Percentiles rank a stretch among this genome's conserved stretches.
Evolutionary conservation across 108 stramenopile species (phyloP).

Genomic region (Parmales sp.): DNA sequence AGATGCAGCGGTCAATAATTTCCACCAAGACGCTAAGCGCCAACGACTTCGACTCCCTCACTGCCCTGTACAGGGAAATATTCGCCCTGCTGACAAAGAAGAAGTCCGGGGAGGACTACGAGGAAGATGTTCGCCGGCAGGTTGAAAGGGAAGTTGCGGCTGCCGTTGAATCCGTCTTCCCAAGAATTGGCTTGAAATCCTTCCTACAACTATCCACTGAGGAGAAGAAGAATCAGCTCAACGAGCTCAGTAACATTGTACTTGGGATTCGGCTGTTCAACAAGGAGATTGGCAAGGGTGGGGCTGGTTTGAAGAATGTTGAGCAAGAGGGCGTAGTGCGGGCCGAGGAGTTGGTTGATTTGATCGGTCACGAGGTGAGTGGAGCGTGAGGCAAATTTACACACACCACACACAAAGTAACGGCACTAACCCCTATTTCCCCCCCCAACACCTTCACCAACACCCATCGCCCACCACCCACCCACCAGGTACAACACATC

Average conservation of each 20-base stretch:
- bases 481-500: background rate
- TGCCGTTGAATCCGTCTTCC: slow-evolving; percentile 50
- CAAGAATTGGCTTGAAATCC: slow-evolving; percentile 40
- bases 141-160: slow-evolving; percentile 29
- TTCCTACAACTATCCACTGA: slow-evolving; percentile 35
- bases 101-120: slow-evolving; percentile 13
- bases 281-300: slow-evolving; percentile 38
- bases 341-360: slow-evolving; percentile 14
- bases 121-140: slow-evolving; percentile 12
- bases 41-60: slow-evolving; percentile 29
- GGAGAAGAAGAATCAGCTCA: slow-evolving; percentile 38
- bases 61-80: slow-evolving; percentile 40
- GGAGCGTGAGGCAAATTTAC: too few species aligned
- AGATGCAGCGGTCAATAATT: slow-evolving; percentile 19
- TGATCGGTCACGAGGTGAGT: slow-evolving; percentile 22
- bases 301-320: slow-evolving; percentile 30
- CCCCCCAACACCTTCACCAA: too few species aligned
- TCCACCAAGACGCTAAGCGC: slow-evolving; percentile 1
- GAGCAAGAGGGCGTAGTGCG: slow-evolving; percentile 20
- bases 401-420: background rate
- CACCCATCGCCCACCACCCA: too few species aligned
- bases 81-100: slow-evolving; percentile 22
- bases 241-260: slow-evolving; percentile 42
- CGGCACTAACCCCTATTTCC: background rate
- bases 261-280: slow-evolving; percentile 53